Conservation (phyloP, 257 asterid genomes). For the Fraxinus cuspidata region DNA sequence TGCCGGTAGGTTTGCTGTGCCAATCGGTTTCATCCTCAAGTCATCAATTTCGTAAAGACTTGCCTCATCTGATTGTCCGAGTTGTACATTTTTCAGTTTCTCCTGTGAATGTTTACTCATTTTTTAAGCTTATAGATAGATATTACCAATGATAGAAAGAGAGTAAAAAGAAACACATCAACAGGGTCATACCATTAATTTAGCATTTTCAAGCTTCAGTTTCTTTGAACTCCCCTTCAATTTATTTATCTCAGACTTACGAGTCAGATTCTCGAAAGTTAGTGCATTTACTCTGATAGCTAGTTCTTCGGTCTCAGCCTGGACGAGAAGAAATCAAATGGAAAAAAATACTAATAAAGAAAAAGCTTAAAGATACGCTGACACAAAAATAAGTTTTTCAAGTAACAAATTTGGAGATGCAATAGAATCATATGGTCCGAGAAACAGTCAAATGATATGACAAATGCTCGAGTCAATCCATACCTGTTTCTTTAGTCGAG, state of each 20-base stretch:
- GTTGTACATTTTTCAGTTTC: constrained; percentile 46
- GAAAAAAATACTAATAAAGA: background rate
- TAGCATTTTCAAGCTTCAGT: constrained; percentile 73
- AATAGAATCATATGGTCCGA: background rate
- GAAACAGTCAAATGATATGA: background rate
- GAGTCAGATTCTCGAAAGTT: constrained; percentile 63
- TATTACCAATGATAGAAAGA: no score
- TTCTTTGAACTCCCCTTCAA: constrained; percentile 59
- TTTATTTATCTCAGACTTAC: constrained; percentile 68
- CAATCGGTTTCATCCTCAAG: constrained; percentile 57
- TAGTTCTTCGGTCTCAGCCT: constrained; percentile 97
- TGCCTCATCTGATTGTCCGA: constrained; percentile 35
- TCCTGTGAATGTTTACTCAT: constrained; percentile 44
- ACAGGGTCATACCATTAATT: constrained; percentile 51
- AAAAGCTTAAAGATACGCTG: background rate
- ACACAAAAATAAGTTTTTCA: background rate
- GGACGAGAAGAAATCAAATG: background rate
- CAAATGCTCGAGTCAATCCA: background rate
- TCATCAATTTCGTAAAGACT: constrained; percentile 42
- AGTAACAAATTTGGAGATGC: background rate
- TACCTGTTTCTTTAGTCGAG: constrained; percentile 98
- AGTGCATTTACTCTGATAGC: constrained; percentile 68
- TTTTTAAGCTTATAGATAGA: constrained; percentile 1
- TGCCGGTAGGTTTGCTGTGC: constrained; percentile 78
- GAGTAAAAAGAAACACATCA: background rate